Percentiles rank a stretch among this genome's conserved stretches.
Conservation (phyloP, 768 basidiomycete species). For the Xerocomellus intermedius region DNA sequence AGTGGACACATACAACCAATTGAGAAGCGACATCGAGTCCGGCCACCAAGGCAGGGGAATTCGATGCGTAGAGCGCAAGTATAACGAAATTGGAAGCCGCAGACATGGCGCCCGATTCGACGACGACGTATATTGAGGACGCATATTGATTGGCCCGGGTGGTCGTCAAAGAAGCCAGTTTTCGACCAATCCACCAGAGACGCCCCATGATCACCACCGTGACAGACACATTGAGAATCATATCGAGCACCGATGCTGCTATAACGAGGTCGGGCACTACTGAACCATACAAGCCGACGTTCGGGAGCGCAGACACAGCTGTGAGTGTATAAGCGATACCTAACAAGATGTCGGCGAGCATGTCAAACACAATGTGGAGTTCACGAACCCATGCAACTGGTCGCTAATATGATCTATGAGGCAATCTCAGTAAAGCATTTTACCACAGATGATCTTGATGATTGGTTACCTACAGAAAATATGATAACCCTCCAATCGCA, state of each 20-base stretch:
- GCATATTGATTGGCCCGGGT: neutral
- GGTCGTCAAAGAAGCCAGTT: neutral
- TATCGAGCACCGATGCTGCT: neutral
- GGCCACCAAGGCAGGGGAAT: neutral
- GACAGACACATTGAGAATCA: neutral
- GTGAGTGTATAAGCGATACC: neutral
- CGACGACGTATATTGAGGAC: neutral
- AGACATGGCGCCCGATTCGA: slow-evolving; percentile 1
- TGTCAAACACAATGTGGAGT: neutral
- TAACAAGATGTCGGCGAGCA: neutral
- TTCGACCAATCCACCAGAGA: neutral
- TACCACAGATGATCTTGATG: neutral
- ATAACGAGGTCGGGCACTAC: neutral
- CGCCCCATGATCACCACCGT: neutral
- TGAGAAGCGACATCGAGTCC: neutral
- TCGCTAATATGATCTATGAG: neutral
- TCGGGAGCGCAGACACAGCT: neutral
- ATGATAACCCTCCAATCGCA: neutral
- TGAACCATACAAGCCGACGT: neutral
- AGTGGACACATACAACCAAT: neutral
- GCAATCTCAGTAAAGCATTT: neutral
- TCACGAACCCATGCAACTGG: neutral
- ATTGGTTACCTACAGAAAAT: neutral
- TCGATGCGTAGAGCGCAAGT: neutral
- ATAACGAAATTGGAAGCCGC: neutral